Conservation (phyloP, 1,284 basidiomycete species). For the Rugosomyces carneus region DNA sequence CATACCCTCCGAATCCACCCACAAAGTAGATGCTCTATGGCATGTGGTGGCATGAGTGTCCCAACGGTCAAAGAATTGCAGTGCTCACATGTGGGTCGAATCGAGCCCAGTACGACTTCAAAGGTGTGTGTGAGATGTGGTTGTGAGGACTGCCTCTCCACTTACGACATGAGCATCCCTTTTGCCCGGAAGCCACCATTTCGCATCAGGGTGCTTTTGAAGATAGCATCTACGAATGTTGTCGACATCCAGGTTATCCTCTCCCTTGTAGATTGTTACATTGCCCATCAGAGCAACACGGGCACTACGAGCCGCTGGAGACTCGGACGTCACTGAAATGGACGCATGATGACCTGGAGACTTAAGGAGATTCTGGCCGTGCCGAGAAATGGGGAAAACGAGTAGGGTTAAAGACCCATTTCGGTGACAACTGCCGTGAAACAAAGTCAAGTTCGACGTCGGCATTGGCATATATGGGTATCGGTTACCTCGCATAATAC, state of each 20-base stretch:
- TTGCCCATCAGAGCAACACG: constrained; percentile 55
- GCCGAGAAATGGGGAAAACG: constrained; percentile 58
- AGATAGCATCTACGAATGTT: constrained; percentile 38
- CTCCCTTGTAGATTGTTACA: constrained; percentile 36
- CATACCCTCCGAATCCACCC: constrained; percentile 60
- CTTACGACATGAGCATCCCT: constrained; percentile 41
- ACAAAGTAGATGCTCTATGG: constrained; percentile 54
- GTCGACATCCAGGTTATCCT: constrained; percentile 27
- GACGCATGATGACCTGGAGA: constrained; percentile 41
- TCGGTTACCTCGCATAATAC: constrained; percentile 41
- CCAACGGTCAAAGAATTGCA: constrained; percentile 5
- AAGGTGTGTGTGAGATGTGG: not conserved
- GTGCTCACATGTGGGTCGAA: constrained; percentile 45
- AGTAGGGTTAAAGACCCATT: constrained; percentile 59
- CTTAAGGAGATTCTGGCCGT: constrained; percentile 49
- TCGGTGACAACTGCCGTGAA: constrained; percentile 42
- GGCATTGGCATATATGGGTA: not conserved
- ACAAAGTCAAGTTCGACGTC: not conserved
- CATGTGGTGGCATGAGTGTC: not conserved
- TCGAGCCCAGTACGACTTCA: constrained; percentile 47
- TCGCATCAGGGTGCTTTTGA: constrained; percentile 43
- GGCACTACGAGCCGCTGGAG: constrained; percentile 36
- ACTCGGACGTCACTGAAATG: constrained; percentile 44
- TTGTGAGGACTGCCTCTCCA: constrained; percentile 1
- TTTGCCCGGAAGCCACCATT: constrained; percentile 43